Conservation (phyloP, 345 rosid species). For the Hevea brasiliensis region DNA sequence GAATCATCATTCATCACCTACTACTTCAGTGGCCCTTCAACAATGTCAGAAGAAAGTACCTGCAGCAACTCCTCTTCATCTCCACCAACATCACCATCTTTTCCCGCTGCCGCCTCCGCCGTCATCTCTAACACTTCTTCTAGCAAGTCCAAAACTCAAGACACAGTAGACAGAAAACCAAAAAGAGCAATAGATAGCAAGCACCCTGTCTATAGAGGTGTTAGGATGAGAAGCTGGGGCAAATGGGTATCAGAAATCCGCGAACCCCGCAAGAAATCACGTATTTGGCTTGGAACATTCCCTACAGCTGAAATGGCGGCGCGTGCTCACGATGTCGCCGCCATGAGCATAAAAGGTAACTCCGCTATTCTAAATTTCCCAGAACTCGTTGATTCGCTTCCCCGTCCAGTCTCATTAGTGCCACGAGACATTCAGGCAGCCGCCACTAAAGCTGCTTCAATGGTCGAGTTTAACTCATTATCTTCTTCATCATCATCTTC, state of each 20-base stretch:
- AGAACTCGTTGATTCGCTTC: constrained; percentile 14
- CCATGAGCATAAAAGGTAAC: constrained; percentile 25
- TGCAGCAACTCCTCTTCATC: background rate
- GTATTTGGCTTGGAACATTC: constrained; percentile 36
- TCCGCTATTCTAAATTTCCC: constrained; percentile 31
- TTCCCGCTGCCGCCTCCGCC: background rate
- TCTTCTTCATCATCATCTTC: constrained; percentile 1
- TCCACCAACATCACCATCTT: background rate
- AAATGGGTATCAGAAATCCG: constrained; percentile 37
- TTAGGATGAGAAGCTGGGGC: constrained; percentile 31
- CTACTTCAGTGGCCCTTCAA: background rate
- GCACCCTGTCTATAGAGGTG: constrained; percentile 25
- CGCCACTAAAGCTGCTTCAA: constrained; percentile 31
- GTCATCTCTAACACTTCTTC: too few relatives aligned
- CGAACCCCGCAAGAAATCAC: constrained; percentile 28
- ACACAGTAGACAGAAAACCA: background rate
- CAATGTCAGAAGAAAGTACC: constrained; percentile 12
- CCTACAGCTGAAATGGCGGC: constrained; percentile 36
- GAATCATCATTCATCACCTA: background rate
- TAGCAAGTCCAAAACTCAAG: too few relatives aligned
- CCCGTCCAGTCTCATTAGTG: constrained; percentile 24
- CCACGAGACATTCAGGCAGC: constrained; percentile 32
- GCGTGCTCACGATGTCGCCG: constrained; percentile 35
- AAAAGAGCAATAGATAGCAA: constrained; percentile 7
- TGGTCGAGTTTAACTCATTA: constrained; percentile 16